Percentiles rank a stretch among this genome's conserved stretches.
Conservation (phyloP, 2,329 filamentous ascomycete species). For the Fusarium illudens region DNA sequence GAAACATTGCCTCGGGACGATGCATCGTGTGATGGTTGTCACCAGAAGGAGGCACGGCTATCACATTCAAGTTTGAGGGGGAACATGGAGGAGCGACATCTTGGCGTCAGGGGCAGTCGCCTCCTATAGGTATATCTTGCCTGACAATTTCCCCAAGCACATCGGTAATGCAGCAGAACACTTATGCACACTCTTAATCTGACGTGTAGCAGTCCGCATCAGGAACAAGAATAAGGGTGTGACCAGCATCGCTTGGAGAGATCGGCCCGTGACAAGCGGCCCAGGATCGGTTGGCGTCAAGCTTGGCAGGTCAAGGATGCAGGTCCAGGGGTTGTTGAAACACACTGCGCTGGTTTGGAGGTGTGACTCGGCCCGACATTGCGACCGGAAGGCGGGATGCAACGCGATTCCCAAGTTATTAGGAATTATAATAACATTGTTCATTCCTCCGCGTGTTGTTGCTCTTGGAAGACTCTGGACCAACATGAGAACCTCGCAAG, state of each 20-base stretch:
- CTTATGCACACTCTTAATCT: background rate
- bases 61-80: background rate
- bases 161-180: background rate
- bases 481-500: too few relatives aligned
- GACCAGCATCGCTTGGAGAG: background rate
- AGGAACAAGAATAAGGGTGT: background rate
- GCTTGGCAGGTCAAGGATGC: background rate
- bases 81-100: background rate
- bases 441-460: too few relatives aligned
- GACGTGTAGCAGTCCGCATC: background rate
- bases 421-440: too few relatives aligned
- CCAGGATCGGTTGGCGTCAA: background rate
- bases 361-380: background rate
- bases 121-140: background rate
- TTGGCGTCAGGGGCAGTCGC: background rate
- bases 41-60: background rate
- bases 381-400: background rate
- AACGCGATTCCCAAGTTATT: too few relatives aligned
- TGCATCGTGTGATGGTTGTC: background rate
- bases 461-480: too few relatives aligned
- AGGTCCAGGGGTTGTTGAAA: background rate
- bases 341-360: background rate
- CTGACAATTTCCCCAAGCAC: background rate
- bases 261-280: slow-evolving; percentile 1
- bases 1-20: background rate